Base-by-base conservation (phyloP, 257 asterid genomes). In the Solanum bukasovii region DNA sequence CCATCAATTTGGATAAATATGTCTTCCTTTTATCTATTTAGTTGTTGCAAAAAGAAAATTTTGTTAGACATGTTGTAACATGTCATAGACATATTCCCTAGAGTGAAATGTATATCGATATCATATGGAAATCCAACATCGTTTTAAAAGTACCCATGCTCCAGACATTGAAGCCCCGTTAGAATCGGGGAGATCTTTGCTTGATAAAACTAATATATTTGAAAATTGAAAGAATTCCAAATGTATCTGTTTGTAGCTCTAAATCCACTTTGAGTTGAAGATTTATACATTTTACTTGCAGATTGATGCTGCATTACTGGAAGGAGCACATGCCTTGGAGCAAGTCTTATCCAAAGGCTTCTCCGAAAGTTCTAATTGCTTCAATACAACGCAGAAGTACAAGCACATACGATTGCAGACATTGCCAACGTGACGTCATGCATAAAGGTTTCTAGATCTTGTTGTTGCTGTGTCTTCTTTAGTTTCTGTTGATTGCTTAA, bases 291-390 rank as follows among this genome's bases (percentile, higher is more conserved):
- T 40, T 33, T 85, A 16, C 27, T 90, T 44, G 93, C 91, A 92
- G 99, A 96, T 96, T 74, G 98, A 97, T 91, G 93, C 92, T 90
- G 95, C 98, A 42, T 85, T 97, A 68, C 89, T 87, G 86, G 99
- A 97, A 90, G 98, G 98, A 59, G 95, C 91, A 83, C 92, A 88
- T 88, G 98, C 93, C 12, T 87, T 97, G 92, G 91, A 90, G 87
- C 94, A 93, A 83, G 92, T 97, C 13, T 71, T 96, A 92, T 92
- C 91, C 81, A 92, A 91, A 92, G 98, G 98, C 84, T 81, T 96
- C 77, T 91, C 95, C 13, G 99, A 96, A 90, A 91, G 91, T 86
- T 92, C 98, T 7, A 92, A 94, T 68, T 90, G 92, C 91, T 97
- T 97, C 92, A 97, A 97, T 86, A 91, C 87, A 13, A 91, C 91